These are phyloP conservation scores for Jatropha curcas DNA, from an alignment of 345 rosid genomes.

Conservation along the genomic window DNA sequence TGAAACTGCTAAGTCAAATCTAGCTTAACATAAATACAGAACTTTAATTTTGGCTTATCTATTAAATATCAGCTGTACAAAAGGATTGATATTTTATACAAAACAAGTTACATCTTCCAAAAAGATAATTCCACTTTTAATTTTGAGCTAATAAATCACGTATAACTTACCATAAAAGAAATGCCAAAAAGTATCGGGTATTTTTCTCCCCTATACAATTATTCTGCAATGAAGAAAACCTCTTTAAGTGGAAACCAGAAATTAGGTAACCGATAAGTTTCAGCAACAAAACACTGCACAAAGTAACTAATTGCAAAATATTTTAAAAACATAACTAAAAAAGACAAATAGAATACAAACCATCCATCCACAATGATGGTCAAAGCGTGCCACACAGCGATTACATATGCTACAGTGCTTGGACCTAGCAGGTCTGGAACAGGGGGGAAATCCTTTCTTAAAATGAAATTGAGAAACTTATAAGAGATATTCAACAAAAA, in stretches of 20 bases:
- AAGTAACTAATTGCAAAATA: background rate
- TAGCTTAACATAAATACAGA: background rate
- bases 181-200: constrained; percentile 82
- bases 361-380: constrained; percentile 99
- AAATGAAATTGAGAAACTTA: background rate
- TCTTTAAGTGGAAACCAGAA: constrained; percentile 3
- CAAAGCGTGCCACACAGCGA: constrained; percentile 94
- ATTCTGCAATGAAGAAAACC: constrained; percentile 54
- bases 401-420: constrained; percentile 92
- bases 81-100: background rate
- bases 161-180: constrained; percentile 84
- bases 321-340: background rate
- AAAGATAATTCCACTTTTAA: background rate
- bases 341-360: constrained; percentile 36
- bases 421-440: constrained; percentile 91
- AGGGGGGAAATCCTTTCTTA: constrained; percentile 12
- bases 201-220: constrained; percentile 94
- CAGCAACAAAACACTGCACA: background rate
- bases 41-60: background rate
- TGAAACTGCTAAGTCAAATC: background rate
- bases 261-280: background rate
- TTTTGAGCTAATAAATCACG: background rate
- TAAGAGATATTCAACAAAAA: background rate
- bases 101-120: background rate
- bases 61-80: background rate